Evolutionary conservation across 1,284 basidiomycete species (phyloP).

Genomic region (Mycosarcoma mackinlayi): DNA sequence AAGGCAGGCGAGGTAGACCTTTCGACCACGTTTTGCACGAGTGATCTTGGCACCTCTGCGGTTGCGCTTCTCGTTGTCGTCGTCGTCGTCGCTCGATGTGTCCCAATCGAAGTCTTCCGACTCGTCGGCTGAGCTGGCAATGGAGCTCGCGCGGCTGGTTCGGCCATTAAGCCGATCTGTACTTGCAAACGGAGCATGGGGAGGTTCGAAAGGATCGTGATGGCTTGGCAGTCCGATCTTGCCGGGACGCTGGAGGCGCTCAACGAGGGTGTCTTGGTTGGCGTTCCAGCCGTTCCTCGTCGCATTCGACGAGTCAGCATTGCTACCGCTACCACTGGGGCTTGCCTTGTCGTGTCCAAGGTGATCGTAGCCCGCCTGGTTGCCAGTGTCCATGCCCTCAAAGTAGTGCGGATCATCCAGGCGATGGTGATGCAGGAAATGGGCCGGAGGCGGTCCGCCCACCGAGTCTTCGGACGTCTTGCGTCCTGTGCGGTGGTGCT

Average conservation of each 20-base stretch:
- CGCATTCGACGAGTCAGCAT: constrained; percentile 25
- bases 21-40: constrained; percentile 54
- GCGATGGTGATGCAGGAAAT: constrained; percentile 48
- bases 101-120: constrained; percentile 67
- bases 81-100: constrained; percentile 49
- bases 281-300: constrained; percentile 34
- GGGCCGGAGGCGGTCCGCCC: constrained; percentile 39
- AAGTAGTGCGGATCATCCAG: constrained; percentile 45
- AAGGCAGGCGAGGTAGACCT: constrained; percentile 56
- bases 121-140: constrained; percentile 56
- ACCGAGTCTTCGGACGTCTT: constrained; percentile 11
- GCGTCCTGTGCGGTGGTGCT: constrained; percentile 5
- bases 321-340: constrained; percentile 35
- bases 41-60: constrained; percentile 32
- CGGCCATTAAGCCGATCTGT: constrained; percentile 17
- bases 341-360: constrained; percentile 16
- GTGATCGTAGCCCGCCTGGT: constrained; percentile 27
- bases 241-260: constrained; percentile 24
- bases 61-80: constrained; percentile 27
- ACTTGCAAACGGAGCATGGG: constrained; percentile 43
- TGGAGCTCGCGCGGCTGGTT: constrained; percentile 35
- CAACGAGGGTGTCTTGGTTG: constrained; percentile 42
- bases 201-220: constrained; percentile 31
- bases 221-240: constrained; percentile 32
- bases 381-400: constrained; percentile 45